Base-by-base conservation (phyloP, 2,329 filamentous ascomycete genomes). In the Talaromyces sp. region DNA sequence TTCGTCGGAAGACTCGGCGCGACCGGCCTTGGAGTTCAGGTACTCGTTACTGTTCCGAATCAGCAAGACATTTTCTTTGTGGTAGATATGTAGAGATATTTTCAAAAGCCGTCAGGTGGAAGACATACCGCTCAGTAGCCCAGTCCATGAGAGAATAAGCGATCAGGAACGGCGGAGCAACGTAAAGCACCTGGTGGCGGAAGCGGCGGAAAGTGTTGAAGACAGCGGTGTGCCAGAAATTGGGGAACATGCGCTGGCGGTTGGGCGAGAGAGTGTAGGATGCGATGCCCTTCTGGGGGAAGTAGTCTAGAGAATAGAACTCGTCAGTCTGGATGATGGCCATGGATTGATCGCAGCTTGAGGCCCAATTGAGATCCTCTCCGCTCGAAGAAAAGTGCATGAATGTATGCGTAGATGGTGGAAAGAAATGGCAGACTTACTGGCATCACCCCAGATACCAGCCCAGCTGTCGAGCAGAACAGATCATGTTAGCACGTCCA, bases 201-300 rank as follows among this genome's bases (percentile, higher is more conserved):
- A 89, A 90, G 72, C 95, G 88, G 78, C 95, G 88, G 85, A 89
- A 96, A 70, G 87, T 88, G 86, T 99, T 99, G 88, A 98, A 98
- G 82, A 98, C 80, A 73, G 93, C 93, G 67, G 89, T 89, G 78
- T 95, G 81, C 66, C 84, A 78, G 63, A 88, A 82, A 71, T 90
- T 91, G 66, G 91, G 91, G 68, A 96, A 84, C 65, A 92, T 90
- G 73, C 91, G 88, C 82, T 96, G 93, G 75, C 90, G 89, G 85
- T 99, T 98, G 68, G 89, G 80, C 69, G 90, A 88, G 68, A 99
- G 75, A 67, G 88, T 84, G 80, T 96, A 98, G 71, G 82, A 81
- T 60, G 81, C 78, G 62, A 88, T 79, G 69, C 86, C 85, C 71
- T 85, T 86, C 73, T 88, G 86, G 68, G 73, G 71, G 52, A 56